phyloP scores from a whole-genome alignment of 2,329 filamentous ascomycete species.

The Fusarium musae region DNA sequence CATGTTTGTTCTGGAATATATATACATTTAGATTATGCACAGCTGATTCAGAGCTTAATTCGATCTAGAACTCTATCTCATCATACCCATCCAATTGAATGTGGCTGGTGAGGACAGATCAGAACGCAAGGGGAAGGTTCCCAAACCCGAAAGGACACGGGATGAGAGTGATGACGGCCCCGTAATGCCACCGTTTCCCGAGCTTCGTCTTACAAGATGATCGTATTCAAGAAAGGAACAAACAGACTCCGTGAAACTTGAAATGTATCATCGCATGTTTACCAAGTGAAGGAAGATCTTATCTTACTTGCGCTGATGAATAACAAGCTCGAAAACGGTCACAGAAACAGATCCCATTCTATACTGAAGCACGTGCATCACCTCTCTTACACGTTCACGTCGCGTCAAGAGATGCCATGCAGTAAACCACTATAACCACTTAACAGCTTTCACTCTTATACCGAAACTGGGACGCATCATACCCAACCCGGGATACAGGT shows the following conservation, averaged over 20 bases:
- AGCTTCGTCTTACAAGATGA: slow-evolving; percentile 22
- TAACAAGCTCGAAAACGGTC: neutral
- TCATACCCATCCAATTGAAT: neutral
- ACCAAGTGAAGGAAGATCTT: neutral
- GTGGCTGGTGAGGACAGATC: slow-evolving; percentile 14
- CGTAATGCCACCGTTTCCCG: slow-evolving; percentile 25
- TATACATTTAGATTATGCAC: neutral
- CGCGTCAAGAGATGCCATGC: slow-evolving; percentile 12
- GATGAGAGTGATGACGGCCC: slow-evolving; percentile 4
- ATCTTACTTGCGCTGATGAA: neutral
- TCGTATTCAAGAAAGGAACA: neutral
- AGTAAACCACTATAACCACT: neutral
- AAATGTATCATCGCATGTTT: neutral
- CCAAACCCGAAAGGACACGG: slow-evolving; percentile 9
- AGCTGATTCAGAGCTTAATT: neutral
- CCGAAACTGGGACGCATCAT: slow-evolving; percentile 23
- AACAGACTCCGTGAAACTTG: neutral
- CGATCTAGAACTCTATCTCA: neutral
- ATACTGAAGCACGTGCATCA: slow-evolving; percentile 6
- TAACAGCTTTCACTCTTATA: neutral
- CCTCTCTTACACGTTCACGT: slow-evolving; percentile 28
- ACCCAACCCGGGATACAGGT: slow-evolving; percentile 11
- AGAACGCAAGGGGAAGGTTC: slow-evolving; percentile 7
- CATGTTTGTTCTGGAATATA: neutral
- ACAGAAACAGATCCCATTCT: neutral